Conservation (phyloP, 2,329 filamentous ascomycete genomes). For the Fusarium liriodendri region DNA sequence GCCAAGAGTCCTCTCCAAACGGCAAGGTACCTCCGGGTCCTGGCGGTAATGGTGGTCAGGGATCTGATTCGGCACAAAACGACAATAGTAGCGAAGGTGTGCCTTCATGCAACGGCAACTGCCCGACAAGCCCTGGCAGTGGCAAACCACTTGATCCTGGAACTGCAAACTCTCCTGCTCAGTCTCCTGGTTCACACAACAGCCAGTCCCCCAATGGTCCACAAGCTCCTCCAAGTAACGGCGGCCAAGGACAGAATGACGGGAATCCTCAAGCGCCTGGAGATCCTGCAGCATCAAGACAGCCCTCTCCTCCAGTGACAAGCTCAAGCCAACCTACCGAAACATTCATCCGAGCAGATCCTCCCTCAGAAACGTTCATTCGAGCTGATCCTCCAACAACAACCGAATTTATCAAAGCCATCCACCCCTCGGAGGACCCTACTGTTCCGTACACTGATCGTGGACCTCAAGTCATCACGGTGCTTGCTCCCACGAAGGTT, state of each 20-base stretch:
- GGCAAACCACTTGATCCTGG: background rate
- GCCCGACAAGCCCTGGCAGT: background rate
- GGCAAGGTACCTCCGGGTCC: background rate
- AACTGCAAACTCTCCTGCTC: background rate
- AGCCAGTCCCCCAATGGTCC: background rate
- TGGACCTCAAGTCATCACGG: conserved; percentile 35
- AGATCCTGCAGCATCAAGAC: background rate
- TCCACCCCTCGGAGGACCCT: background rate
- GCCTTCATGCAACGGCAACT: conserved; percentile 10
- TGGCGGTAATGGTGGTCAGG: background rate
- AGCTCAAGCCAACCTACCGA: background rate
- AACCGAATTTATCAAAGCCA: background rate
- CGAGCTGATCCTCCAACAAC: background rate
- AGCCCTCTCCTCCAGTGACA: background rate
- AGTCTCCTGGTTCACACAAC: background rate
- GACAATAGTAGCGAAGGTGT: background rate
- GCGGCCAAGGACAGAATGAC: background rate
- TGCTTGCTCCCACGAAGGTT: conserved; percentile 38
- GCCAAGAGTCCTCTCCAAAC: background rate
- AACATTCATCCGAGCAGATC: background rate
- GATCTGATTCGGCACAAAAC: background rate
- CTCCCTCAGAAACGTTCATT: background rate
- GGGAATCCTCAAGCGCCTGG: background rate
- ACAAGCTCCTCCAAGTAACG: background rate
- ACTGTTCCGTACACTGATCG: background rate